Base-by-base conservation (phyloP, 1,284 basidiomycete species). In the Ustilago nuda region DNA sequence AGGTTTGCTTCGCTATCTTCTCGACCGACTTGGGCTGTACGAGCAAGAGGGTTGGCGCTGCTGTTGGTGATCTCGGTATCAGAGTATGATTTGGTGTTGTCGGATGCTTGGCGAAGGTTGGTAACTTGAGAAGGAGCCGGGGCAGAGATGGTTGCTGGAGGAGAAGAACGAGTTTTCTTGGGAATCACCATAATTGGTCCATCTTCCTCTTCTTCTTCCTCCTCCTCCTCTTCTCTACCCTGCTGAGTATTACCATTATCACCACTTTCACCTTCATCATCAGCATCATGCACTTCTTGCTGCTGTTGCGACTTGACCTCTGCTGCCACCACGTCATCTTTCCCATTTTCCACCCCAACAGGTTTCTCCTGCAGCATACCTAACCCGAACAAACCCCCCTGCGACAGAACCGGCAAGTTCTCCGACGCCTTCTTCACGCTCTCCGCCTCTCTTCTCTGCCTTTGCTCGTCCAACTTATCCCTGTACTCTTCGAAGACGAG, bases 401-500 rank as follows among this genome's bases (percentile, higher is more conserved):
- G 41, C 27, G n/a, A 13, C 41, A 43, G 23, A 8, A 30, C 19
- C 17, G 43, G 27, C 35, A 19, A 32, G 13, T 45, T 58, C 61
- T 12, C 27, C 46, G 56, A n/a, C 64, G 53, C 70, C 54, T 60
- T 52, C 52, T 62, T 55, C 59, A 27, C 61, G 33, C 61, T 60
- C 56, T 55, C 66, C 7, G 43, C 43, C 53, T 64, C 62, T 17
- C 36, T 58, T n/a, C 36, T 53, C 56, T 74, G 56, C 59, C 59
- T 39, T 61, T 80, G 65, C 55, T 77, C 67, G 48, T 74, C 66
- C 51, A 72, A 54, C 53, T 63, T 60, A 27, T 73, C 74, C 41
- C 61, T 56, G 35, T 61, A 68, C 56, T 80, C 75, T 82, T 88
- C 89, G 84, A 98, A 98, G 32, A 91, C 90, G 71, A 91, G 90